phyloP scores from a whole-genome alignment of 163 green algal species.

The Scenedesmus sp. region DNA sequence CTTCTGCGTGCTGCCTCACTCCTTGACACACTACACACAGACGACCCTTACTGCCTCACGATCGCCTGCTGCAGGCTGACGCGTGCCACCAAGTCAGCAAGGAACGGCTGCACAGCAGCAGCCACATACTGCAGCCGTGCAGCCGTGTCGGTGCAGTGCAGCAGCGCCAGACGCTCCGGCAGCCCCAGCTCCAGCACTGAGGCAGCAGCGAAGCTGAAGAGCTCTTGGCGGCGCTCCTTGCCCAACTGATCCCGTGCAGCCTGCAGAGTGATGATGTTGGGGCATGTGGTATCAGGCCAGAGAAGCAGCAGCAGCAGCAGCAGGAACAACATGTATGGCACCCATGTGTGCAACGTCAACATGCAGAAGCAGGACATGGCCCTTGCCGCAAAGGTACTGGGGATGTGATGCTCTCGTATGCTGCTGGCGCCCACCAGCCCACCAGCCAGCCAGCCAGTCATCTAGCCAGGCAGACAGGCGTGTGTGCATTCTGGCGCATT shows the following conservation, averaged over 20 bases:
- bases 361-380: background rate
- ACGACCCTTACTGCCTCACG: background rate
- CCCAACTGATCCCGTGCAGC: slow-evolving; percentile 49
- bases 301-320: background rate
- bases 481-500: background rate
- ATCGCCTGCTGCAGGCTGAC: slow-evolving; percentile 53
- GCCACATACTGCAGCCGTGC: slow-evolving; percentile 60
- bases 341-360: background rate
- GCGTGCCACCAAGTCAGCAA: slow-evolving; percentile 52
- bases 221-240: slow-evolving; percentile 59
- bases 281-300: background rate
- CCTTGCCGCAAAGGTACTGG: background rate
- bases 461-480: no score
- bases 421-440: no score
- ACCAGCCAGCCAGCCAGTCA: background rate
- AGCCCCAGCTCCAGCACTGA: slow-evolving; percentile 59
- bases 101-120: slow-evolving; percentile 56
- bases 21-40: background rate
- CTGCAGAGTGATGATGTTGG: slow-evolving; percentile 21
- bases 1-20: background rate
- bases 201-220: slow-evolving; percentile 65
- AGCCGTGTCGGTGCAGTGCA: slow-evolving; percentile 54
- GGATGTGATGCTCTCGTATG: no score
- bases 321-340: background rate
- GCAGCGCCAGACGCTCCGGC: slow-evolving; percentile 60